A percentile compares a stretch with the other conserved stretches of the same genome.
These are phyloP conservation scores for Salinomyces thailandicus DNA, from an alignment of 2,329 filamentous ascomycete genomes.

Conservation along the genomic window DNA sequence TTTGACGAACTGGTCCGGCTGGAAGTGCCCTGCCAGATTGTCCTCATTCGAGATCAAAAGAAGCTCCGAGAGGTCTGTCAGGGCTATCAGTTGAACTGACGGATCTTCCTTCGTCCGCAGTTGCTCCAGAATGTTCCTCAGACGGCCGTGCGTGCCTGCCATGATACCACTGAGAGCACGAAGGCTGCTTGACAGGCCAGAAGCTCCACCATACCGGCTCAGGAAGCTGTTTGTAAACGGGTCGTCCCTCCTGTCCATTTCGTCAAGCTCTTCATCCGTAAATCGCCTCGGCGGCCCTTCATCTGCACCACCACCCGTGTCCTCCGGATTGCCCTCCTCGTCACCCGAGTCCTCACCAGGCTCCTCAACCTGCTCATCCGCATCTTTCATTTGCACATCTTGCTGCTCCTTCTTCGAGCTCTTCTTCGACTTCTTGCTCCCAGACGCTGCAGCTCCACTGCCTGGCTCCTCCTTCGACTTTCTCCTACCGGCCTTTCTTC, in stretches of 20 bases:
- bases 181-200: constrained; percentile 66
- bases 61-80: constrained; percentile 89
- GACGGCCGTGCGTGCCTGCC: constrained; percentile 66
- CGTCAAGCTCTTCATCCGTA: constrained; percentile 49
- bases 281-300: constrained; percentile 49
- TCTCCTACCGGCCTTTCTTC: constrained; percentile 64
- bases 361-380: constrained; percentile 16
- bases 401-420: constrained; percentile 20
- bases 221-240: constrained; percentile 55
- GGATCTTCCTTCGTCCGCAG: constrained; percentile 76
- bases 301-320: constrained; percentile 22
- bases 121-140: constrained; percentile 51
- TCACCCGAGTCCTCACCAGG: constrained; percentile 20
- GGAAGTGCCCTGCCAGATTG: constrained; percentile 88
- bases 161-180: constrained; percentile 86
- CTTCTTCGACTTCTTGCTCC: constrained; percentile 23
- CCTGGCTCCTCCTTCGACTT: constrained; percentile 43
- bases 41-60: constrained; percentile 93
- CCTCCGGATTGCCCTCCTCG: constrained; percentile 28
- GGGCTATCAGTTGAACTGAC: constrained; percentile 77
- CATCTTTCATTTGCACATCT: constrained; percentile 26
- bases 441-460: constrained; percentile 19
- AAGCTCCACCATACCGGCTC: constrained; percentile 52
- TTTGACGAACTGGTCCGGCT: constrained; percentile 88
- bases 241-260: constrained; percentile 34